Evolutionary conservation across 371 early-diverging fungal genomes (phyloP).

Genomic region (Catenaria anguillulae): DNA sequence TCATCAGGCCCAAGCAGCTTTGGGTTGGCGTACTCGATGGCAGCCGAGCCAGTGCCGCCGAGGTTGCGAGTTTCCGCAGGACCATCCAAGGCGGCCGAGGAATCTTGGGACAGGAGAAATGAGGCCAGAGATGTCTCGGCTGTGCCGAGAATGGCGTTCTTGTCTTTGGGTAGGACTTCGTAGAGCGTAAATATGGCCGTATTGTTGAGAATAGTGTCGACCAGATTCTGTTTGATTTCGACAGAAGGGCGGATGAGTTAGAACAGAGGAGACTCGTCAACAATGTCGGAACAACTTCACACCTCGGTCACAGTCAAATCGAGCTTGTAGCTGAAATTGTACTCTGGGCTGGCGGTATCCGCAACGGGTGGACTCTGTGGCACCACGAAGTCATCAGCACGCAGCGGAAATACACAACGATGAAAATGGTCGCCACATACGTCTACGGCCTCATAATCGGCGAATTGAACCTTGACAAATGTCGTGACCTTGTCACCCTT

Average conservation of each 20-base stretch:
- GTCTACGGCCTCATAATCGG: conserved; percentile 41
- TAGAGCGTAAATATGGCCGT: conserved; percentile 23
- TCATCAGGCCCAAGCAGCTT: conserved; percentile 16
- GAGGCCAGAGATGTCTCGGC: conserved; percentile 17
- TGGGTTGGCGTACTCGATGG: conserved; percentile 21
- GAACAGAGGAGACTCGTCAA: conserved; percentile 1
- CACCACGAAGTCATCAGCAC: too few species aligned
- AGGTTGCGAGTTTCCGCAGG: neutral
- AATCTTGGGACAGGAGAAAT: conserved; percentile 17
- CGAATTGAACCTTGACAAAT: conserved; percentile 29
- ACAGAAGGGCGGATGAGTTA: conserved; percentile 15
- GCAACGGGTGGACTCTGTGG: too few species aligned
- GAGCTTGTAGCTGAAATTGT: too few species aligned
- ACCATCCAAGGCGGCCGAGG: neutral
- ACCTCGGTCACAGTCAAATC: conserved; percentile 30
- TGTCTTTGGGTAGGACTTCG: conserved; percentile 39
- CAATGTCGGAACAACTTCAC: conserved; percentile 9
- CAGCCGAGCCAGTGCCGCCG: conserved; percentile 2
- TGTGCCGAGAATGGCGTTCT: conserved; percentile 28
- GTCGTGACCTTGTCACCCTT: conserved; percentile 32
- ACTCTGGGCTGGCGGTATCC: too few species aligned
- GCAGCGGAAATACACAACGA: too few species aligned
- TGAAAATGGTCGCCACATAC: too few species aligned
- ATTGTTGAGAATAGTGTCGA: conserved; percentile 34
- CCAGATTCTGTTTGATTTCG: too few species aligned